A percentile compares a stretch with the other conserved stretches of the same genome.
These are phyloP conservation scores for Theileria orientalis DNA, from an alignment of 169 alveolate species.

Conservation along the genomic window DNA sequence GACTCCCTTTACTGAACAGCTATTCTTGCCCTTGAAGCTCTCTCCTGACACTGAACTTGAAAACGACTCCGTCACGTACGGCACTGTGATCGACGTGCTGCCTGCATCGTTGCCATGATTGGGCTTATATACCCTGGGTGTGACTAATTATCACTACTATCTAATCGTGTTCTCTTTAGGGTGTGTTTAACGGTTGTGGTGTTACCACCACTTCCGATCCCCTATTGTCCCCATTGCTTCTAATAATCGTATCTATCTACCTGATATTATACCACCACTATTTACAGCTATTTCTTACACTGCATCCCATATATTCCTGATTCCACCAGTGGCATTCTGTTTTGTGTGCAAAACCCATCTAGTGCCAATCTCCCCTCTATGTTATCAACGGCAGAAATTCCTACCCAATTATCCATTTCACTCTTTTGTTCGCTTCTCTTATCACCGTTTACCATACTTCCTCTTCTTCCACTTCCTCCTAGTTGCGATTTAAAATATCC, in stretches of 20 bases:
- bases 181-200: not conserved
- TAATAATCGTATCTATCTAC: not conserved
- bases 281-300: slow-evolving; percentile 12
- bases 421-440: too few relatives aligned
- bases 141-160: too few relatives aligned
- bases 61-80: slow-evolving; percentile 54
- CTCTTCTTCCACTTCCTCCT: too few relatives aligned
- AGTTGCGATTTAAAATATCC: not conserved
- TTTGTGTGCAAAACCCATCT: slow-evolving; percentile 41
- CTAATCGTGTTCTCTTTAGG: not conserved
- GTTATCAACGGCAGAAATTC: slow-evolving; percentile 64
- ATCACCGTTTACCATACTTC: not conserved
- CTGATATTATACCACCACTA: not conserved
- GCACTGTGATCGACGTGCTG: slow-evolving; percentile 50
- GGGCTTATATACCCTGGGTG: too few relatives aligned
- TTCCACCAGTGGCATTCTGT: slow-evolving; percentile 36
- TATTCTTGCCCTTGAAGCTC: slow-evolving; percentile 3
- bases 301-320: slow-evolving; percentile 67
- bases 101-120: too few relatives aligned
- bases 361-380: slow-evolving; percentile 46
- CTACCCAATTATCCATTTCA: not conserved
- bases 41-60: slow-evolving; percentile 27
- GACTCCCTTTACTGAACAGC: slow-evolving; percentile 65
- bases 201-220: not conserved
- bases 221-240: not conserved